Percentiles rank a stretch among this genome's conserved stretches.
Conservation (phyloP, 1,284 basidiomycete species). For the Mrakiaceae sp. region DNA sequence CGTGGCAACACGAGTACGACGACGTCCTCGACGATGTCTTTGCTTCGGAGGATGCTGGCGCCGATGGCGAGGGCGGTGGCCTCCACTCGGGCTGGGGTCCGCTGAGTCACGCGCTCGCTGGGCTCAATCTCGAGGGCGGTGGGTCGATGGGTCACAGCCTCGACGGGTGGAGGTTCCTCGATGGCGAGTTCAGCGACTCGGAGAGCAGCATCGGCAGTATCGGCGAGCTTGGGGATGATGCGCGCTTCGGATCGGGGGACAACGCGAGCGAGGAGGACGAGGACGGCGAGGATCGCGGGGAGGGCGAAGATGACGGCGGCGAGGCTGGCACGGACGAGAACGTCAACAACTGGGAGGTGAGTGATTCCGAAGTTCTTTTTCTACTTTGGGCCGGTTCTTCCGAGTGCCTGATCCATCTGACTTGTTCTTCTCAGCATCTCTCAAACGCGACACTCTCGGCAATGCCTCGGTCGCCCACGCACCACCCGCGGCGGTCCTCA, state of each 20-base stretch:
- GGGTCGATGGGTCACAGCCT: too few relatives aligned
- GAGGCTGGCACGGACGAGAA: constrained; percentile 59
- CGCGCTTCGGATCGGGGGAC: constrained; percentile 43
- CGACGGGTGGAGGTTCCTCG: constrained; percentile 17
- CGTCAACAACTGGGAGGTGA: constrained; percentile 85
- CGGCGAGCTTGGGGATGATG: constrained; percentile 68
- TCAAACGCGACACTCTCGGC: constrained; percentile 85
- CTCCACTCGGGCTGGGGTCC: constrained; percentile 15
- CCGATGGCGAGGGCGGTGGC: background rate
- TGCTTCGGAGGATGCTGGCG: constrained; percentile 6
- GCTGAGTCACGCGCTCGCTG: constrained; percentile 18
- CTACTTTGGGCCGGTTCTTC: background rate
- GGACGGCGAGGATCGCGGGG: constrained; percentile 53
- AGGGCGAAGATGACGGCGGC: constrained; percentile 35
- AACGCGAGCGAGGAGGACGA: constrained; percentile 46
- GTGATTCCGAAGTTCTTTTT: constrained; percentile 24
- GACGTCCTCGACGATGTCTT: constrained; percentile 43
- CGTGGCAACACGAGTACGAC: constrained; percentile 44
- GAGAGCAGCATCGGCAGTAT: constrained; percentile 79
- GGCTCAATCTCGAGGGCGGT: constrained; percentile 28
- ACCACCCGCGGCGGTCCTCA: constrained; percentile 51
- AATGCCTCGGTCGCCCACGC: constrained; percentile 73
- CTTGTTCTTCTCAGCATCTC: constrained; percentile 55
- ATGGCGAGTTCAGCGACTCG: constrained; percentile 51
- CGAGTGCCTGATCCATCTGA: background rate